A percentile compares a stretch with the other conserved stretches of the same genome.
Conservation (phyloP, 2,329 filamentous ascomycete genomes). For the Helicocarpus griseus region DNA sequence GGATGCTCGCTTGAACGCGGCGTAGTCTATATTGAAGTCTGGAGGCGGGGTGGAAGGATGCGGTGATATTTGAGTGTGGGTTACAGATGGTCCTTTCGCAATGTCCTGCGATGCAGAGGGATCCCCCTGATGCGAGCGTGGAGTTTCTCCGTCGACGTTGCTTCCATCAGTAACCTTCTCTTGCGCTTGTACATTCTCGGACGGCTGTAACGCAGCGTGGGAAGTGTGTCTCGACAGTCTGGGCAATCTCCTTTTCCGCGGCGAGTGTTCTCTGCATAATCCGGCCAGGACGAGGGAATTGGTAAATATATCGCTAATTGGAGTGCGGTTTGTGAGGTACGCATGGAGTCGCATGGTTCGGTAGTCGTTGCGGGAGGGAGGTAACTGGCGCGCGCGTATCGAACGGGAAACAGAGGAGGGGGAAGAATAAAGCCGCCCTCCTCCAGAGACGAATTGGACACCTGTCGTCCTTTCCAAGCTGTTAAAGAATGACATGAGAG, state of each 20-base stretch:
- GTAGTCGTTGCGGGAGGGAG: conserved; percentile 18
- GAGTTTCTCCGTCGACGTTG: not conserved
- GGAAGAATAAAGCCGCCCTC: conserved; percentile 30
- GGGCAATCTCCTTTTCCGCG: conserved; percentile 21
- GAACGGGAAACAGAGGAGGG: conserved; percentile 16
- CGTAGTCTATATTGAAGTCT: conserved; percentile 2
- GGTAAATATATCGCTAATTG: conserved; percentile 41
- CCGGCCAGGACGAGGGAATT: conserved; percentile 43
- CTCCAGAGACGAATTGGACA: conserved; percentile 38
- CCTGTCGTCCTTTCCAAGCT: conserved; percentile 43
- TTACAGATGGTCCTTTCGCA: not conserved
- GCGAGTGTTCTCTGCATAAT: conserved; percentile 41
- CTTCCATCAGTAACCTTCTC: not conserved
- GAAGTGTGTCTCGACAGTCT: conserved; percentile 14
- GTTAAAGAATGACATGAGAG: conserved; percentile 55
- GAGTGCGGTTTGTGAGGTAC: conserved; percentile 18
- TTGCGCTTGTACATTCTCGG: not conserved
- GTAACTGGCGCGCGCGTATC: conserved; percentile 22
- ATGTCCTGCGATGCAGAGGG: not conserved
- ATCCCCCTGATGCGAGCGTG: not conserved
- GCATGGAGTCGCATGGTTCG: conserved; percentile 18
- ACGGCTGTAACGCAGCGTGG: not conserved
- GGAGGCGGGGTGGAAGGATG: not conserved
- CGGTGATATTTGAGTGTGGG: not conserved
- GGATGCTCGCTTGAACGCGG: not conserved